Conservation (phyloP, 225 moss, liverwort and hornwort genomes). For the Asterella californica region DNA sequence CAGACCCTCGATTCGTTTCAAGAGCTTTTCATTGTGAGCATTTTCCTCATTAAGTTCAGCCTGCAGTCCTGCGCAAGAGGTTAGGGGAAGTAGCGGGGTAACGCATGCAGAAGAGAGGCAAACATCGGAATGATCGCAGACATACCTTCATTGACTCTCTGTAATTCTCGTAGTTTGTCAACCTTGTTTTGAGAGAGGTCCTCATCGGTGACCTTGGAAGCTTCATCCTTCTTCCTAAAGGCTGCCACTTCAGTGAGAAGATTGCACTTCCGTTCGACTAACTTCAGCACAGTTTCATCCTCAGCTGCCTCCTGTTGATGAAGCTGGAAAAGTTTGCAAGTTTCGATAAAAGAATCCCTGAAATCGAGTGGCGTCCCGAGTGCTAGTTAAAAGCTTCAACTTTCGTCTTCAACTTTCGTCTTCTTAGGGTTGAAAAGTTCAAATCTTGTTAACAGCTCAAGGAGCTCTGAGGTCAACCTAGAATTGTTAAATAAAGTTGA, state of each 20-base stretch:
- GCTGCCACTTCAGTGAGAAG: slow-evolving; percentile 17
- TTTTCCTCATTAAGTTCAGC: slow-evolving; percentile 26
- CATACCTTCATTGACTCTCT: slow-evolving; percentile 33
- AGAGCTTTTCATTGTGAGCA: slow-evolving; percentile 28
- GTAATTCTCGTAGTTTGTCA: slow-evolving; percentile 29
- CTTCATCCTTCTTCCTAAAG: slow-evolving; percentile 13
- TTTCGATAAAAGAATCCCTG: slow-evolving; percentile 33
- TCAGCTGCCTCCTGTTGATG: slow-evolving; percentile 17
- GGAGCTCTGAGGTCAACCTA: background rate
- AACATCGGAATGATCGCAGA: too few species aligned
- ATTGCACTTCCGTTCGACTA: slow-evolving; percentile 20
- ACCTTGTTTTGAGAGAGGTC: slow-evolving; percentile 17
- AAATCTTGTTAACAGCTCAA: background rate
- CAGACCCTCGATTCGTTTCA: slow-evolving; percentile 33
- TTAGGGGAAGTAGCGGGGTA: background rate
- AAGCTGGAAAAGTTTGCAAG: slow-evolving; percentile 30
- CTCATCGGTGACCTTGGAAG: slow-evolving; percentile 23
- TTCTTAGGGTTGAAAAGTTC: background rate
- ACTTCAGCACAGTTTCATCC: slow-evolving; percentile 11
- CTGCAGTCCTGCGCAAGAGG: slow-evolving; percentile 32
- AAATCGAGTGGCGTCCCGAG: background rate
- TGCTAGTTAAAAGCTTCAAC: background rate
- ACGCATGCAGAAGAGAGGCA: background rate
- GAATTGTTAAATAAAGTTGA: background rate
- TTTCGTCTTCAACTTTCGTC: too few species aligned